phyloP scores from a whole-genome alignment of 1,284 basidiomycete species.

The Grifola frondosa region DNA sequence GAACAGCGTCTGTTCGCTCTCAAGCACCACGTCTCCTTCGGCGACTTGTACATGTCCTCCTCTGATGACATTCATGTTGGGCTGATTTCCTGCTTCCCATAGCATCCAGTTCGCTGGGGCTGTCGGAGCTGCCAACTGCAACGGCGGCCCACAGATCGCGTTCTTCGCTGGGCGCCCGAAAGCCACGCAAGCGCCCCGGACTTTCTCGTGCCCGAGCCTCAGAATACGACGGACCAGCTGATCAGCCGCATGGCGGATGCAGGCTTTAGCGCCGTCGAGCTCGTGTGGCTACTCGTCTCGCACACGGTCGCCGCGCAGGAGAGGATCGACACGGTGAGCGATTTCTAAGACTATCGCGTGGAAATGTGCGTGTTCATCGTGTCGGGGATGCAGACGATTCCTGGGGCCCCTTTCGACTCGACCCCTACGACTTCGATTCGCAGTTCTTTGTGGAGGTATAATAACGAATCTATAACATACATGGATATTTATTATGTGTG shows the following conservation, averaged over 20 bases:
- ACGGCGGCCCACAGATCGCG: constrained; percentile 28
- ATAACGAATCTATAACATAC: too few relatives aligned
- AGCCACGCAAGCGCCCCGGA: constrained; percentile 26
- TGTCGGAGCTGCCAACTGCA: constrained; percentile 31
- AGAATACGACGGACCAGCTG: constrained; percentile 28
- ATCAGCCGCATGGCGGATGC: constrained; percentile 29
- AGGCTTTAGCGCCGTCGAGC: constrained; percentile 28
- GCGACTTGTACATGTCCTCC: constrained; percentile 29
- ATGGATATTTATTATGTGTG: too few relatives aligned
- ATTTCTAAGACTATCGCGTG: too few relatives aligned
- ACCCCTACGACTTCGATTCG: constrained; percentile 36
- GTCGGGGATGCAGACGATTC: constrained; percentile 6
- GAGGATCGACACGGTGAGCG: constrained; percentile 24
- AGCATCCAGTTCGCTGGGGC: constrained; percentile 34
- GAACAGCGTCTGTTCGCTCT: constrained; percentile 26
- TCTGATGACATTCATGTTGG: background rate
- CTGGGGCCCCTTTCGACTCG: constrained; percentile 31
- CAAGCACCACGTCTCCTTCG: constrained; percentile 30
- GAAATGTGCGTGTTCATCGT: too few relatives aligned
- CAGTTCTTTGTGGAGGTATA: constrained; percentile 45
- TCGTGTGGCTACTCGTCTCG: constrained; percentile 30
- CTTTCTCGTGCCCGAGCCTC: constrained; percentile 27
- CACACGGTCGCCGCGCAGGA: constrained; percentile 29
- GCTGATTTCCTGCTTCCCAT: background rate
- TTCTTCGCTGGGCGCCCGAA: constrained; percentile 28